Conservation (phyloP, 768 basidiomycete genomes). For the Butyriboletus loyo region DNA sequence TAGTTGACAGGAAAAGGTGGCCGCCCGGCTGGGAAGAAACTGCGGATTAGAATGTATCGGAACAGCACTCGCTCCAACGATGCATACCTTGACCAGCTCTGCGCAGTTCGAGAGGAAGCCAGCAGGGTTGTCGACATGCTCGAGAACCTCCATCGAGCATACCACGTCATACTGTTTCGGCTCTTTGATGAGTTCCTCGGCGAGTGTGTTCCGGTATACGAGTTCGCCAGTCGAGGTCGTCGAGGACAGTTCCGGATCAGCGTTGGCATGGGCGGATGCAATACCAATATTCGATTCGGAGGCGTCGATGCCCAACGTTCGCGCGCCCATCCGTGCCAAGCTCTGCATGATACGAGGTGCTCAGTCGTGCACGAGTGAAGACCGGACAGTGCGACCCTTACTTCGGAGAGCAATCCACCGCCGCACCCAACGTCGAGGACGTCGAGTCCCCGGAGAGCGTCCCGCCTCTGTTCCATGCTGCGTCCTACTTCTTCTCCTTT, state of each 20-base stretch:
- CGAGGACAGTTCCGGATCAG: conserved; percentile 60
- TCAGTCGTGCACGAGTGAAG: not conserved
- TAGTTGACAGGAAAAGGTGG: conserved; percentile 92
- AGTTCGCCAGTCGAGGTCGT: conserved; percentile 36
- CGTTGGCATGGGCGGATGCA: conserved; percentile 75
- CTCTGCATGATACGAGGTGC: conserved; percentile 47
- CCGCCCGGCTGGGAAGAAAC: conserved; percentile 73
- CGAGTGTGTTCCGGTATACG: conserved; percentile 68
- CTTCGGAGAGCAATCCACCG: conserved; percentile 91
- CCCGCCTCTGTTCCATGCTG: conserved; percentile 30
- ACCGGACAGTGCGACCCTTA: conserved; percentile 31
- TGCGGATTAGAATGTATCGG: conserved; percentile 2
- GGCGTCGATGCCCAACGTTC: conserved; percentile 91
- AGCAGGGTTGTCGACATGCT: conserved; percentile 93
- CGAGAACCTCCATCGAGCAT: conserved; percentile 96
- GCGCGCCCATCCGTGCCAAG: conserved; percentile 81
- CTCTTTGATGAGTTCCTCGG: conserved; percentile 68
- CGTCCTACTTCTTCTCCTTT: conserved; percentile 32
- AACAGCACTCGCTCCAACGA: not conserved
- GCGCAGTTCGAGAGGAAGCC: conserved; percentile 81
- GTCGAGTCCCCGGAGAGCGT: conserved; percentile 58
- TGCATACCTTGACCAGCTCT: conserved; percentile 77
- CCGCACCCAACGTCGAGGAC: conserved; percentile 94
- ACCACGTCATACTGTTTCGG: conserved; percentile 82
- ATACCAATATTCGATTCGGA: conserved; percentile 83